Percentiles rank a stretch among this genome's conserved stretches.
Conservation (phyloP, 805 yeast species). For the Scheffersomyces stipitis region DNA sequence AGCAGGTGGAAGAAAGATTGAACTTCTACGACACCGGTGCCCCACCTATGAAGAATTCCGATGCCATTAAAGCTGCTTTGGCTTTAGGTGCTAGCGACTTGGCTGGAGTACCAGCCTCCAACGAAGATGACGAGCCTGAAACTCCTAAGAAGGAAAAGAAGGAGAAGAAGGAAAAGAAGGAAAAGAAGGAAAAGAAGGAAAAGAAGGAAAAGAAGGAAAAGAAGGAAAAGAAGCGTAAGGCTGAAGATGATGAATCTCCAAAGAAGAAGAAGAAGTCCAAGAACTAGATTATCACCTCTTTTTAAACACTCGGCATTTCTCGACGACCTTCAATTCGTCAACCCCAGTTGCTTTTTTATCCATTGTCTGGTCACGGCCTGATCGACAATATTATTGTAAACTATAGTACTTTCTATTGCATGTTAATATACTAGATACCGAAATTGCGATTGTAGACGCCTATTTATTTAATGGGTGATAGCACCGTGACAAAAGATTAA, state of each 20-base stretch:
- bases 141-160: constrained; percentile 23
- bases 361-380: background rate
- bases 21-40: constrained; percentile 95
- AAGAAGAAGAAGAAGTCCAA: constrained; percentile 48
- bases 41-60: constrained; percentile 93
- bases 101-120: constrained; percentile 36
- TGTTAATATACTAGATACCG: constrained; percentile 17
- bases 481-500: background rate
- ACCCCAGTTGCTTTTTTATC: background rate
- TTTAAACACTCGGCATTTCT: background rate
- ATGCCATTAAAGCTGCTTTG: constrained; percentile 91
- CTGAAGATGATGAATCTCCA: constrained; percentile 37
- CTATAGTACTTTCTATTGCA: constrained; percentile 25
- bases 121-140: constrained; percentile 18
- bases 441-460: constrained; percentile 1
- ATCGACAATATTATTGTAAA: constrained; percentile 21
- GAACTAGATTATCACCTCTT: constrained; percentile 25
- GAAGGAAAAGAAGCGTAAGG: constrained; percentile 32
- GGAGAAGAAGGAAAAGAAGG: constrained; percentile 26
- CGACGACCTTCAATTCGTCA: background rate
- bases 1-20: constrained; percentile 97
- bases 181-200: constrained; percentile 32
- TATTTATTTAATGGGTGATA: background rate
- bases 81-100: constrained; percentile 58
- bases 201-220: constrained; percentile 35